These are phyloP conservation scores for Phytophthora ohioensis DNA, from an alignment of 352 stramenopile genomes.

Conservation along the genomic window DNA sequence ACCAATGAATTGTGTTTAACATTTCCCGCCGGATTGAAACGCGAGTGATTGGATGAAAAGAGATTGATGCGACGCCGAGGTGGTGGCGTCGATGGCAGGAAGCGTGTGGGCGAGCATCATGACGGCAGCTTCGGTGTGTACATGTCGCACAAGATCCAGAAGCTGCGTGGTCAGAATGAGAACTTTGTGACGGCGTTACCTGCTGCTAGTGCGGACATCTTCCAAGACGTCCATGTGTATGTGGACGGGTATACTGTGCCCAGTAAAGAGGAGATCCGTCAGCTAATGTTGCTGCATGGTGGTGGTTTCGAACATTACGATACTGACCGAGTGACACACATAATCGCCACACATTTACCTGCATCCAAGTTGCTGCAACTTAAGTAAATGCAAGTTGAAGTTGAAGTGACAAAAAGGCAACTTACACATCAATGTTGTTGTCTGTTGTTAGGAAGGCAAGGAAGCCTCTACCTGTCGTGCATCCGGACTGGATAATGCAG, in stretches of 20 bases:
- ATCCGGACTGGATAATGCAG: slow-evolving; percentile 94
- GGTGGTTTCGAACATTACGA: slow-evolving; percentile 92
- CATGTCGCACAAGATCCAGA: slow-evolving; percentile 93
- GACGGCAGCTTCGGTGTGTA: slow-evolving; percentile 90
- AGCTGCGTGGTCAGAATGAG: slow-evolving; percentile 82
- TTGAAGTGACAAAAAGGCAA: slow-evolving; percentile 14
- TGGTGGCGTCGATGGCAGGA: slow-evolving; percentile 36
- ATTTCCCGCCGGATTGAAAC: neutral
- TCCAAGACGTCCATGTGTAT: slow-evolving; percentile 81
- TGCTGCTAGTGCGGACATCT: slow-evolving; percentile 40
- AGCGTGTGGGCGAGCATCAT: slow-evolving; percentile 86
- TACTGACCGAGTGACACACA: slow-evolving; percentile 86
- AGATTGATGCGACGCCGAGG: slow-evolving; percentile 28
- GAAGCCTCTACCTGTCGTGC: slow-evolving; percentile 77
- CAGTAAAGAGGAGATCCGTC: slow-evolving; percentile 86
- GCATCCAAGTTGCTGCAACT: slow-evolving; percentile 88
- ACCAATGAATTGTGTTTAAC: neutral
- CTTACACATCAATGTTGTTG: neutral
- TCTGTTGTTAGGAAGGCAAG: slow-evolving; percentile 53
- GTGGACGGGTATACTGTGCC: slow-evolving; percentile 91
- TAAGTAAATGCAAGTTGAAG: slow-evolving; percentile 56
- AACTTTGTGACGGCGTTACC: slow-evolving; percentile 27
- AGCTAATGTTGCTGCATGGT: slow-evolving; percentile 80
- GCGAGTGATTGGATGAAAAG: slow-evolving; percentile 22
- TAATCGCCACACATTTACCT: slow-evolving; percentile 87